phyloP scores from a whole-genome alignment of 306 rosid genomes.

The Pachyrhizus erosus region DNA sequence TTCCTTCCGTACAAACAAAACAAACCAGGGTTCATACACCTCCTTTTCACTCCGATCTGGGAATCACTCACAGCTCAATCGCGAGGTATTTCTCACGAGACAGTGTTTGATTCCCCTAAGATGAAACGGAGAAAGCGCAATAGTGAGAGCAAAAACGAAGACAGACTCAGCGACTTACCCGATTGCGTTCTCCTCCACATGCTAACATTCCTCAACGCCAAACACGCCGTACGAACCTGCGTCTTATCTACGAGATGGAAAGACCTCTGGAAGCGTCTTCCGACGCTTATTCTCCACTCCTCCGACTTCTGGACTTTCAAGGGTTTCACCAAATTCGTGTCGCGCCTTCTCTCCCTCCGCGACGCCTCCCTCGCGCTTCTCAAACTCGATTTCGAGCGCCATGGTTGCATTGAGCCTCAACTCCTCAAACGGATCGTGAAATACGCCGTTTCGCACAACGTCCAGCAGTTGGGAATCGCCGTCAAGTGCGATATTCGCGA shows the following conservation, averaged over 20 bases:
- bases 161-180: conserved; percentile 36
- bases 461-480: neutral
- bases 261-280: conserved; percentile 34
- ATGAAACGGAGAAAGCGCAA: neutral
- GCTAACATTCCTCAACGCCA: conserved; percentile 4
- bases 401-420: neutral
- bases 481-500: neutral
- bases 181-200: conserved; percentile 32
- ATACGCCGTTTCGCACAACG: conserved; percentile 38
- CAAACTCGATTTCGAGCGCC: neutral
- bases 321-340: conserved; percentile 5
- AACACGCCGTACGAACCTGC: conserved; percentile 29
- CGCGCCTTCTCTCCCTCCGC: neutral
- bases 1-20: too few relatives aligned
- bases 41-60: neutral
- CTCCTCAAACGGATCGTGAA: neutral
- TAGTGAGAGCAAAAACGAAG: neutral
- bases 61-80: neutral
- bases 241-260: conserved; percentile 26
- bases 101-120: neutral
- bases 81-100: neutral
- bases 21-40: neutral
- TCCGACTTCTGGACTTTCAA: neutral
- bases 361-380: neutral
- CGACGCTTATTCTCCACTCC: neutral